Base-by-base conservation (phyloP, 2,329 filamentous ascomycete species). In the Diaporthe nobilis region DNA sequence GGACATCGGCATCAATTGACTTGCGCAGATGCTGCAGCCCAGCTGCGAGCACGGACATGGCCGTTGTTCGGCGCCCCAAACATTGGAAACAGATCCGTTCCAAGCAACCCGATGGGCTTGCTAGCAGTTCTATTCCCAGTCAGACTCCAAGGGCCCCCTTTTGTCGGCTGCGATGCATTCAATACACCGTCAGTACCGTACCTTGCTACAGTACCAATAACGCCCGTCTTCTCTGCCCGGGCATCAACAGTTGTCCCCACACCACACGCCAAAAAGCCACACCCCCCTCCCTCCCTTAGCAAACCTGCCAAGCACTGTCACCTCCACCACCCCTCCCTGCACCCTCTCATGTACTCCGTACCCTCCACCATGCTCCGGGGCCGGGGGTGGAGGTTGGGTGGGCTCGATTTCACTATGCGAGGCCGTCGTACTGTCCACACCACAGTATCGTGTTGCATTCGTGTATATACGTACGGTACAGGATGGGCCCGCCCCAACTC, bases 21-120 rank as follows among this genome's bases (percentile, higher is more conserved):
- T n/a, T 55, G 65, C 65, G 55, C 65, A 55, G 65, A 70, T 55
- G 65, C 65, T 70, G 65, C 65, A 70, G 65, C 65, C 65, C 65
- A 70, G 49, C 65, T 53, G 65, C 49, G 65, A 39, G 65, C 65
- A 70, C 65, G 65, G 65, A 70, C 65, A 42, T 55, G 65, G 65
- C 65, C 65, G 65, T 70, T 55, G 47, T 70, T 70, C 49, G 34
- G 34, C 65, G 65, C 65, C 65, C 65, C 49, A 70, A 55, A 42
- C 49, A 70, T 70, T 70, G 34, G 47, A 70, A 70, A 70, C 65
- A 70, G 65, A 42, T 70, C 49, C 34, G 65, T 55, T 55, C 65
- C 65, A 70, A 55, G 65, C 65, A 55, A 12, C 34, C 31, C 31
- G 34, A 55, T 55, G 65, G 34, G 31, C 49, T 22, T 42, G n/a